A percentile compares a stretch with the other conserved stretches of the same genome.
Evolutionary conservation across 108 stramenopile species (phyloP).

Genomic region (Skeletonema tropicum): DNA sequence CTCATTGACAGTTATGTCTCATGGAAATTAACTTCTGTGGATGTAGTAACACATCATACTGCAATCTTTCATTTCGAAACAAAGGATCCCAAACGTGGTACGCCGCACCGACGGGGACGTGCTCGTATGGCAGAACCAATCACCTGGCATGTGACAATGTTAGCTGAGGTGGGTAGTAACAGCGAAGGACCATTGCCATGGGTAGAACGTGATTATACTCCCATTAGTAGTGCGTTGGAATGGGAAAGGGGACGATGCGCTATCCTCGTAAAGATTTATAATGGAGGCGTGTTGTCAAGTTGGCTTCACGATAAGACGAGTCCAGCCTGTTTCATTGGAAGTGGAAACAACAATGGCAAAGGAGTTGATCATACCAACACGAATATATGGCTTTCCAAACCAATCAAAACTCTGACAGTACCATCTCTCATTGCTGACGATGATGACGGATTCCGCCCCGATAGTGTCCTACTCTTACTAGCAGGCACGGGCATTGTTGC

Average conservation of each 20-base stretch:
- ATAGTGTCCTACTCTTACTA: conserved; percentile 18
- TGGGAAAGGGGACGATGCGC: conserved; percentile 19
- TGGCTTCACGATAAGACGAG: conserved; percentile 2
- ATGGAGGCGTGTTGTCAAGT: conserved; percentile 4
- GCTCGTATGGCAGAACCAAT: conserved; percentile 1
- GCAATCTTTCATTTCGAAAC: conserved; percentile 21
- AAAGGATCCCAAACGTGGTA: conserved; percentile 19
- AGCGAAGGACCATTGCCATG: conserved; percentile 32
- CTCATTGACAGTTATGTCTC: neutral
- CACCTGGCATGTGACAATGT: conserved; percentile 29
- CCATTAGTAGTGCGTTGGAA: conserved; percentile 11
- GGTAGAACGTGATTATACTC: conserved; percentile 36
- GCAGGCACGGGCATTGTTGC: conserved; percentile 37
- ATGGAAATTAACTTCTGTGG: conserved; percentile 12
- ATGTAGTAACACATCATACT: conserved; percentile 16
- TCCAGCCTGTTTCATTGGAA: neutral
- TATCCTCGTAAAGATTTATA: conserved; percentile 16
- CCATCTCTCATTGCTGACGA: conserved; percentile 10
- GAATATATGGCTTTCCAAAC: conserved; percentile 19
- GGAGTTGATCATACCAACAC: too few relatives aligned
- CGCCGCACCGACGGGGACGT: conserved; percentile 22
- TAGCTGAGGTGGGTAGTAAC: conserved; percentile 19
- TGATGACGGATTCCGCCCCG: conserved; percentile 2
- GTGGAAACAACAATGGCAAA: neutral
- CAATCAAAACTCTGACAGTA: conserved; percentile 11